Evolutionary conservation across 2,329 filamentous ascomycete genomes (phyloP).

Genomic region (Zasmidium angulare): DNA sequence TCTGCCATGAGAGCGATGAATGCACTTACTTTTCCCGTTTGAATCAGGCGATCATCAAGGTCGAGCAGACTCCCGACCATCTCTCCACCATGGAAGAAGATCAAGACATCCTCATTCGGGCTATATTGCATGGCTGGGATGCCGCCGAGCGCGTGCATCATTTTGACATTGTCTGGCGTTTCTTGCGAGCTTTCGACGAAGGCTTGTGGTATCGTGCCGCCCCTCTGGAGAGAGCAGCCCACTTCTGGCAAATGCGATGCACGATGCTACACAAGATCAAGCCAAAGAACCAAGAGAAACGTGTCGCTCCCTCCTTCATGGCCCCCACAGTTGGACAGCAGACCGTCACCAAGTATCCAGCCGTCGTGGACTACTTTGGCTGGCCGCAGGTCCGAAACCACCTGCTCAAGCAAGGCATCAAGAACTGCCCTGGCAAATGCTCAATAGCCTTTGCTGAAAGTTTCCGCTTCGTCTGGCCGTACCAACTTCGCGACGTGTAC

Average conservation of each 20-base stretch:
- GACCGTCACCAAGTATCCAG: conserved; percentile 5
- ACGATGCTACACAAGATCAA: conserved; percentile 23
- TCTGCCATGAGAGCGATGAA: conserved; percentile 21
- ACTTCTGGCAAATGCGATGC: conserved; percentile 21
- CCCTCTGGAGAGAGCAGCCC: conserved; percentile 16
- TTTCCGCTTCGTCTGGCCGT: conserved; percentile 23
- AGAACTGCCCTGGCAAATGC: conserved; percentile 12
- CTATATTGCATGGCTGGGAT: conserved; percentile 22
- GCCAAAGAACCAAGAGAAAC: conserved; percentile 21
- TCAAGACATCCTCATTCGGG: conserved; percentile 22
- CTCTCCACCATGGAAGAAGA: conserved; percentile 18
- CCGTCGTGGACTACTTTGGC: conserved; percentile 23
- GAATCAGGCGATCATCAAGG: conserved; percentile 18
- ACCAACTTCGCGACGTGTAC: conserved; percentile 20
- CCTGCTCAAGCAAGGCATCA: conserved; percentile 16
- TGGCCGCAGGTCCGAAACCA: conserved; percentile 24
- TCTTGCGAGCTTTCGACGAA: conserved; percentile 23
- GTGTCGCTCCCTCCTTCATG: conserved; percentile 14
- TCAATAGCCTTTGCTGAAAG: conserved; percentile 21
- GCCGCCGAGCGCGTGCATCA: conserved; percentile 23
- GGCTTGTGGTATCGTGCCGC: conserved; percentile 23
- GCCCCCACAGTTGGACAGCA: conserved; percentile 16
- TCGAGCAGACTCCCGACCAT: conserved; percentile 21
- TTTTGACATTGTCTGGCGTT: conserved; percentile 26
- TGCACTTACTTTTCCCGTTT: conserved; percentile 20